These are phyloP conservation scores for Penicillium antarcticum DNA, from an alignment of 495 filamentous ascomycete species.

Conservation along the genomic window DNA sequence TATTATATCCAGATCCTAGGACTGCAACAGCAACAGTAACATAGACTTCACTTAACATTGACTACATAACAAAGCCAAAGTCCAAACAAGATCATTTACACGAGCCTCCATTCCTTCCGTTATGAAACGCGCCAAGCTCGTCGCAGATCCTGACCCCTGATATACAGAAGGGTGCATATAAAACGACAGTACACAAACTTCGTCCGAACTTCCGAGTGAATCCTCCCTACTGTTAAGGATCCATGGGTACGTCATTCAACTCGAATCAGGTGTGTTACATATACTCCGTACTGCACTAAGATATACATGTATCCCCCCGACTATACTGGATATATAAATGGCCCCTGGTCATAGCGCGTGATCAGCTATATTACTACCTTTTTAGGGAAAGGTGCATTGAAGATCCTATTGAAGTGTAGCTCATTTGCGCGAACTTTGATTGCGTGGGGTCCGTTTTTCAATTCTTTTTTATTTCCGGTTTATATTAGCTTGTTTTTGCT, in stretches of 20 bases:
- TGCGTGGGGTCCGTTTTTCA: too few species aligned
- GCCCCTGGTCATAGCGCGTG: not conserved
- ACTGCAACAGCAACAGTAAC: too few species aligned
- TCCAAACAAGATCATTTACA: conserved; percentile 13
- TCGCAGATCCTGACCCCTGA: conserved; percentile 21
- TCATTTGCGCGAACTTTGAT: conserved; percentile 10
- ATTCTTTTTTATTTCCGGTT: too few species aligned
- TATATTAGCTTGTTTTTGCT: conserved; percentile 7
- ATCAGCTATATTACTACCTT: not conserved
- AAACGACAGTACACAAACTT: conserved; percentile 1
- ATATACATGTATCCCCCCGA: not conserved
- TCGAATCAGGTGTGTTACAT: too few species aligned
- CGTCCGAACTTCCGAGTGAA: not conserved
- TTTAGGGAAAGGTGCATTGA: not conserved
- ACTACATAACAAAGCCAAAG: not conserved
- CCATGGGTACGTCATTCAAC: too few species aligned
- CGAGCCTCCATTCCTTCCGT: conserved; percentile 20
- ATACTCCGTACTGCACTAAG: too few species aligned
- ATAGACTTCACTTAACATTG: not conserved
- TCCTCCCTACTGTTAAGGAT: too few species aligned
- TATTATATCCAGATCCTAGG: too few species aligned
- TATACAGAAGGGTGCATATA: conserved; percentile 6
- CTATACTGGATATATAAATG: not conserved
- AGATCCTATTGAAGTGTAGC: not conserved
- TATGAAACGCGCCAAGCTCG: conserved; percentile 24